A percentile compares a stretch with the other conserved stretches of the same genome.
Conservation (phyloP, 306 rosid species). For the Abrus precatorius region DNA sequence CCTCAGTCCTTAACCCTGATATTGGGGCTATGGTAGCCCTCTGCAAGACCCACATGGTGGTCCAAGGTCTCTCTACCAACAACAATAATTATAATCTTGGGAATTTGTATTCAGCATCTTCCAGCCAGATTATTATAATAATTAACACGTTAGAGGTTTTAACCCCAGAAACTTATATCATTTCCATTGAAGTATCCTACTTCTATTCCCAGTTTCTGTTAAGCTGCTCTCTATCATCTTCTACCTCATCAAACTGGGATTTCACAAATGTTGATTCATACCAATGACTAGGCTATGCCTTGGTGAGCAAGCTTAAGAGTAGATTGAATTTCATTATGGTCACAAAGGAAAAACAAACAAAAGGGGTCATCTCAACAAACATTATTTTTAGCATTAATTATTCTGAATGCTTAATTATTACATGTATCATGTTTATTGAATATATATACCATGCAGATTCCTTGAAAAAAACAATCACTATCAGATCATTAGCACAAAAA, state of each 20-base stretch:
- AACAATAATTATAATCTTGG: no score
- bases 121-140: no score
- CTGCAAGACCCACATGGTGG: no score
- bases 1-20: no score
- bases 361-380: slow-evolving; percentile 21
- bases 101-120: no score
- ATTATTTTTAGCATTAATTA: slow-evolving; percentile 16
- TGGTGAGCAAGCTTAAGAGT: neutral
- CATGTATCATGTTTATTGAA: slow-evolving; percentile 5
- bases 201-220: neutral
- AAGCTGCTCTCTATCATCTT: neutral
- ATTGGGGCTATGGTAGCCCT: no score
- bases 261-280: neutral
- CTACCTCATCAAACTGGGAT: slow-evolving; percentile 4
- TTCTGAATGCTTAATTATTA: slow-evolving; percentile 14
- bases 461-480: neutral
- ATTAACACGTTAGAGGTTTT: no score
- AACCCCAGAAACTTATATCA: neutral
- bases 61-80: neutral
- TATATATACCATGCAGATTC: neutral
- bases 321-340: slow-evolving; percentile 1
- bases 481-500: neutral
- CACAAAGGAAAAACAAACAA: slow-evolving; percentile 3
- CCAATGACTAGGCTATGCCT: neutral
- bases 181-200: neutral